Conservation (phyloP, 2,329 filamentous ascomycete genomes). For the Colletotrichum sp. region DNA sequence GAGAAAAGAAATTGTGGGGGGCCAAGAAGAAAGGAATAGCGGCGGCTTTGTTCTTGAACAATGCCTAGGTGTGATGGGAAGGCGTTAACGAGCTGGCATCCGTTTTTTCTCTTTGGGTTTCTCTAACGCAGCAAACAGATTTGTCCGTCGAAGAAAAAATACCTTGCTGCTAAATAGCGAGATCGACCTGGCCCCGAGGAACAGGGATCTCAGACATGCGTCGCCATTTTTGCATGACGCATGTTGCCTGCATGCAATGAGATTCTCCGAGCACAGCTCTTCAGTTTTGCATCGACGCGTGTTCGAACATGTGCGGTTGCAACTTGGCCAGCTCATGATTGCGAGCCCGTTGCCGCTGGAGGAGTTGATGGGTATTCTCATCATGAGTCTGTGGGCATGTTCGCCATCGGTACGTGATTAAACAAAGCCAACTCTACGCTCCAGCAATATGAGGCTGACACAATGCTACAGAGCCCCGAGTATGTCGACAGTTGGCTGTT, state of each 20-base stretch:
- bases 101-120: no score
- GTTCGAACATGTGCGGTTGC: conserved; percentile 42
- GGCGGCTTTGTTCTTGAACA: neutral
- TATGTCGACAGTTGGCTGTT: conserved; percentile 49
- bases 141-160: conserved; percentile 5
- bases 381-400: conserved; percentile 34
- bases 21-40: neutral
- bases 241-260: conserved; percentile 40
- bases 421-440: neutral
- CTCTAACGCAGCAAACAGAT: neutral
- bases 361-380: conserved; percentile 44
- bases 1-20: neutral
- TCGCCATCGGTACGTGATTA: conserved; percentile 5
- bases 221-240: conserved; percentile 45
- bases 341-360: conserved; percentile 44
- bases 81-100: neutral
- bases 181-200: neutral
- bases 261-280: conserved; percentile 10
- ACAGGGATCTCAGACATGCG: conserved; percentile 30
- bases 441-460: neutral
- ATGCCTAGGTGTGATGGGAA: neutral
- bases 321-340: conserved; percentile 42
- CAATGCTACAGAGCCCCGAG: conserved; percentile 26
- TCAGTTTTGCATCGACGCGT: conserved; percentile 37
- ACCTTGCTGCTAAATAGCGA: conserved; percentile 16